Base-by-base conservation (phyloP, 1,284 basidiomycete genomes). In the Lentinula novae-zelandiae region DNA sequence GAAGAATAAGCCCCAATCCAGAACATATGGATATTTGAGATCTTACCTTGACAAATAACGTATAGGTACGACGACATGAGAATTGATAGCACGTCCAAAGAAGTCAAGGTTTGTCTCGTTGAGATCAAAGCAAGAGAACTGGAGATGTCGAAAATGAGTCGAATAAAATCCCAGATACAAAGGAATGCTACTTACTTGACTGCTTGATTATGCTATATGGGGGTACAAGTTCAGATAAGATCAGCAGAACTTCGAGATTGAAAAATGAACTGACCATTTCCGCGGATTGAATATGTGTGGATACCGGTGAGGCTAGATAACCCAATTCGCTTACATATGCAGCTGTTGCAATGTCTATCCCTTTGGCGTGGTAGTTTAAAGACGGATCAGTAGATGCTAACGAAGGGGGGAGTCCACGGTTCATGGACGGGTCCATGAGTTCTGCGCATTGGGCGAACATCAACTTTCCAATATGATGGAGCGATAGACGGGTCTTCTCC, bases 371-470 rank as follows among this genome's bases (percentile, higher is more conserved):
- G 73, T 93, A 95, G 75, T 94, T 90, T 66, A 91, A 78, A 1
- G 88, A 90, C 1, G 90, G 90, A 67, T 94, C 91, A 8, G 87
- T 88, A 5, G 89, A 88, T n/a, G 92, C 87, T 38, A 94, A 79
- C 58, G 86, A 90, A 2, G 90, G 90, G 2, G 92, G 89, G 13
- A 95, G 77, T 7, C 92, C 92, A 52, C 87, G 85, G 74, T 93
- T 94, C 89, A 93, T 92, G 6, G 77, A 65, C 15, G 89, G 89
- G 73, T 94, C 93, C 54, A 90, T 77, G 31, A 95, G 79, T 72
- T 96, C 93, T 0, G 93, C 91, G 68, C 85, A 82, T 71, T 96
- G 93, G 15, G 90, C 82, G 72, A 94, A 95, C 62, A 92, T 76
- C 53, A 95, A 75, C 73, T 93, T 92, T 62, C 92, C 93, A 60